These are phyloP conservation scores for Eucalyptus fibrosa DNA, from an alignment of 345 rosid genomes.

Conservation along the genomic window DNA sequence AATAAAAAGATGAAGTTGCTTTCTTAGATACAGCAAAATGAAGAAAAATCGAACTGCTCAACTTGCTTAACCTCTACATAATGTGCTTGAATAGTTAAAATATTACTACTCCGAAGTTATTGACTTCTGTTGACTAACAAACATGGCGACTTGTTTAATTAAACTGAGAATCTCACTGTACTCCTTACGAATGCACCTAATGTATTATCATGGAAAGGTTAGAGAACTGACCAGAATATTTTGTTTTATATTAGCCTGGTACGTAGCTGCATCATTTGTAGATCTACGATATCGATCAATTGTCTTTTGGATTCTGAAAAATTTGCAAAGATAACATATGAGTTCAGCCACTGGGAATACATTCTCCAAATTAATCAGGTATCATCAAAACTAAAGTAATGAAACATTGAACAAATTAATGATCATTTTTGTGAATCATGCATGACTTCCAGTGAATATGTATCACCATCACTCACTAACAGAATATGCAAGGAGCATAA, in stretches of 20 bases:
- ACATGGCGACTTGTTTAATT: background rate
- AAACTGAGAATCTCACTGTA: background rate
- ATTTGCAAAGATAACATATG: background rate
- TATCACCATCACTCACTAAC: background rate
- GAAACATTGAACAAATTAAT: background rate
- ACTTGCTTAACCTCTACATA: background rate
- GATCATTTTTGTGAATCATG: background rate
- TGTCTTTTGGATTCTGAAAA: constrained; percentile 23
- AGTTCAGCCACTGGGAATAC: background rate
- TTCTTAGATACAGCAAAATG: background rate
- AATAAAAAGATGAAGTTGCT: background rate
- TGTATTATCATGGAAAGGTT: background rate
- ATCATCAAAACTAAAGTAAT: background rate
- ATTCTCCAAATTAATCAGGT: background rate
- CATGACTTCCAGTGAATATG: background rate
- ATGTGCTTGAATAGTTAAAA: background rate
- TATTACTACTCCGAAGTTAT: background rate
- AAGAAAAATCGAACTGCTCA: background rate
- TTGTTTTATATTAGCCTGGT: constrained; percentile 2
- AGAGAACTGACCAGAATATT: background rate
- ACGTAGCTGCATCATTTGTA: constrained; percentile 5
- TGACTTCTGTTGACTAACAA: background rate
- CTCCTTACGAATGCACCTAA: background rate
- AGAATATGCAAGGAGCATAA: background rate
- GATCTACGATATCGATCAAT: constrained; percentile 26